Percentiles rank a stretch among this genome's conserved stretches.
phyloP scores from a whole-genome alignment of 306 rosid genomes.

The Abrus precatorius region DNA sequence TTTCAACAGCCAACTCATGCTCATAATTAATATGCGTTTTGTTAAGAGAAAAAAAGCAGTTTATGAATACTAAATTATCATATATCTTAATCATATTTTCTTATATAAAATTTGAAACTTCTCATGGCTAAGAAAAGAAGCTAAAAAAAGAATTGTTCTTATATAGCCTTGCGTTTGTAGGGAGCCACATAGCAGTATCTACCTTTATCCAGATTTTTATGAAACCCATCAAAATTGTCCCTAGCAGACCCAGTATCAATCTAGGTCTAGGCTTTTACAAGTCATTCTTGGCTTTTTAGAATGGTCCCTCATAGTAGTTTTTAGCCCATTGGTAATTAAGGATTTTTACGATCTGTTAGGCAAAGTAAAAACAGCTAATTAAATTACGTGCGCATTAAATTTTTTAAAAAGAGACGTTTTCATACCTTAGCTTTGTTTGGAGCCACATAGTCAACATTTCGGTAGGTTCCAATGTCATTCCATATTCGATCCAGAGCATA shows the following conservation, averaged over 20 bases:
- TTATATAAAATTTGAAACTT: conserved; percentile 21
- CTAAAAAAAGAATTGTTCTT: not conserved
- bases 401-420: not conserved
- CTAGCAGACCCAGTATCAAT: conserved; percentile 24
- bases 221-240: conserved; percentile 24
- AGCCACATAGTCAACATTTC: conserved; percentile 94
- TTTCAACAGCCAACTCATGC: conserved; percentile 5
- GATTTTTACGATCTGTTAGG: conserved; percentile 15
- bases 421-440: conserved; percentile 98
- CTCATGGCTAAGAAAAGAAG: not conserved
- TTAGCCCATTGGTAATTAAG: not conserved
- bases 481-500: conserved; percentile 94
- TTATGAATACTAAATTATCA: not conserved
- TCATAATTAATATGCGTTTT: conserved; percentile 26
- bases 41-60: not conserved
- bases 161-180: conserved; percentile 45
- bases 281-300: conserved; percentile 8
- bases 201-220: not conserved
- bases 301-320: not conserved
- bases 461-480: conserved; percentile 98
- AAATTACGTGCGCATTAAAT: not conserved
- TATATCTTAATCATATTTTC: not conserved
- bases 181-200: conserved; percentile 38
- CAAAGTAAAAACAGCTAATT: conserved; percentile 23
- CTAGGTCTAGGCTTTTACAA: not conserved